phyloP scores from a whole-genome alignment of 2,329 filamentous ascomycete genomes.

The Arthrobotrys iridis region DNA sequence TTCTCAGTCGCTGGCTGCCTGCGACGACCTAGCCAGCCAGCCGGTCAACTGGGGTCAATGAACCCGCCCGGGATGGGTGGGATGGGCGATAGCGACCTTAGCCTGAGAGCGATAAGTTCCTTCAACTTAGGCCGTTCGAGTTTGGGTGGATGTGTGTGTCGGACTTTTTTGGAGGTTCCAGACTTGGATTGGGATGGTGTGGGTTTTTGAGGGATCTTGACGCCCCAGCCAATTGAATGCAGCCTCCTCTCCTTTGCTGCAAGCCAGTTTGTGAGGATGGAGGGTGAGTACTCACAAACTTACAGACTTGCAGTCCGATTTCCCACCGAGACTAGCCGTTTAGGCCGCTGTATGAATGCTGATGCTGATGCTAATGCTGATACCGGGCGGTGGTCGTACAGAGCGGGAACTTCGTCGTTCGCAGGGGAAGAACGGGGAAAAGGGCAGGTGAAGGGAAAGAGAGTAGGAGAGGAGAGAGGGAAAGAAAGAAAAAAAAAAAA shows the following conservation, averaged over 20 bases:
- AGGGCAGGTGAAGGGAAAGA: background rate
- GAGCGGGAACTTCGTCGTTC: background rate
- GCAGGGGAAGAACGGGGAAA: constrained; percentile 6
- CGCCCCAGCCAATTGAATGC: constrained; percentile 2
- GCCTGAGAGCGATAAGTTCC: constrained; percentile 13
- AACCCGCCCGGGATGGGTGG: constrained; percentile 19
- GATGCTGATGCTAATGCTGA: background rate
- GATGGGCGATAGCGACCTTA: constrained; percentile 10
- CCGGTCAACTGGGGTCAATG: constrained; percentile 34
- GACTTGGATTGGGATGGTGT: constrained; percentile 5
- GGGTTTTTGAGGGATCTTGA: too few species aligned
- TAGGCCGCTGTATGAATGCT: background rate
- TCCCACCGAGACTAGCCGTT: background rate
- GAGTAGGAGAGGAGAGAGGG: background rate
- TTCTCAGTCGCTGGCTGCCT: background rate
- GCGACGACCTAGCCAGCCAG: background rate
- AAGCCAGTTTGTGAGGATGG: too few species aligned
- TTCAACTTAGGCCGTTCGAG: background rate
- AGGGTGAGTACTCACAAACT: too few species aligned
- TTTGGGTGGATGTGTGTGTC: background rate
- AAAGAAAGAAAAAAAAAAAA: background rate
- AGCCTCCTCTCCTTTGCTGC: background rate
- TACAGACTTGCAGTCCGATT: too few species aligned
- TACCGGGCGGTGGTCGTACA: constrained; percentile 21
- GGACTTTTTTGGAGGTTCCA: constrained; percentile 11